Evolutionary conservation across 2,329 filamentous ascomycete species (phyloP).

Genomic region (Ceratocystis alfenasii): DNA sequence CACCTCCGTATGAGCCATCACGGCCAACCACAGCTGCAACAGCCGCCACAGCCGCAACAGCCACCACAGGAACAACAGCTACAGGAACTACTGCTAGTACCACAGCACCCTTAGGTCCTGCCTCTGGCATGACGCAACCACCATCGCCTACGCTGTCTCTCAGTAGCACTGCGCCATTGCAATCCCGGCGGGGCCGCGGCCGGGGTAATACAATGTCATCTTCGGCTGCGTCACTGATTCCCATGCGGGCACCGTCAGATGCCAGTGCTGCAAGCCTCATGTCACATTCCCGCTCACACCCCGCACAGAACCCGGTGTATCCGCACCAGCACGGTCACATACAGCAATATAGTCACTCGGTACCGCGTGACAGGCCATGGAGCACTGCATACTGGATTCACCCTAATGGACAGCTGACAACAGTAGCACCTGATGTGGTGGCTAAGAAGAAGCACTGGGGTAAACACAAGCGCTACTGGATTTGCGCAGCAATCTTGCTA

Average conservation of each 20-base stretch:
- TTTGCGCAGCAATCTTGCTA: conserved; percentile 16
- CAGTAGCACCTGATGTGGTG: not conserved
- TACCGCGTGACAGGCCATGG: conserved; percentile 15
- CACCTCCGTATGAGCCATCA: conserved; percentile 21
- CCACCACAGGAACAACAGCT: not conserved
- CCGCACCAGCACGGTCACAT: conserved; percentile 11
- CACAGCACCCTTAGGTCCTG: not conserved
- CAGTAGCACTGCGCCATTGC: not conserved
- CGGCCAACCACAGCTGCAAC: conserved; percentile 11
- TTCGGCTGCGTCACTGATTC: not conserved
- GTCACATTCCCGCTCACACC: not conserved
- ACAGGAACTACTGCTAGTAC: not conserved
- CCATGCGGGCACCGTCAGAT: not conserved
- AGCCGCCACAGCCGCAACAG: not conserved
- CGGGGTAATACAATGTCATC: not conserved
- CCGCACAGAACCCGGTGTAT: not conserved
- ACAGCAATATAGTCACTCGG: not conserved
- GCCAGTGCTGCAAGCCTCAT: not conserved
- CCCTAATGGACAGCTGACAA: conserved; percentile 7
- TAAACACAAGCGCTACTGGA: conserved; percentile 21
- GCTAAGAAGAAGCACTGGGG: conserved; percentile 15
- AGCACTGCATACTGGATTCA: conserved; percentile 20
- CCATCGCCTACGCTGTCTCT: conserved; percentile 1
- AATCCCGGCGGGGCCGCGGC: not conserved
- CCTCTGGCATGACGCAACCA: not conserved